These are phyloP conservation scores for Fusarium cicatricum DNA, from an alignment of 2,329 filamentous ascomycete genomes.

Conservation along the genomic window DNA sequence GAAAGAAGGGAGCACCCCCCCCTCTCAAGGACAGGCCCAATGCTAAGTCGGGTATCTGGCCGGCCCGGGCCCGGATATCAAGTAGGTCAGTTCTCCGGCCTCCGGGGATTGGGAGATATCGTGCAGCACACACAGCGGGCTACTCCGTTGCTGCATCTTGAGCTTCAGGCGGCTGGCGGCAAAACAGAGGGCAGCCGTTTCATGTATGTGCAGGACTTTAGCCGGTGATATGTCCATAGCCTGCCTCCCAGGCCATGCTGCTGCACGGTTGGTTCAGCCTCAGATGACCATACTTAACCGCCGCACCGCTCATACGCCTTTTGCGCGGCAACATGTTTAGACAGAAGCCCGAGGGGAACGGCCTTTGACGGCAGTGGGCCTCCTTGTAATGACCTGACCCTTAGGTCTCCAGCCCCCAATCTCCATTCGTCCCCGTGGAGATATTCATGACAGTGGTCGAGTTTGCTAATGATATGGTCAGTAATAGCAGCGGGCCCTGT, in stretches of 20 bases:
- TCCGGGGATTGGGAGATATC: too few relatives aligned
- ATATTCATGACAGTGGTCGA: background rate
- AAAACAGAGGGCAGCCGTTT: background rate
- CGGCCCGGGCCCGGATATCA: slow-evolving; percentile 25
- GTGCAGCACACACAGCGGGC: too few relatives aligned
- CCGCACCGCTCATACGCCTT: background rate
- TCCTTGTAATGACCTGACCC: background rate
- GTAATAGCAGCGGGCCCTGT: slow-evolving; percentile 2
- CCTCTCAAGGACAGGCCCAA: background rate
- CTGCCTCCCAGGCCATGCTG: background rate
- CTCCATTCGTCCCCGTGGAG: background rate
- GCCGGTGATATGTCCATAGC: background rate
- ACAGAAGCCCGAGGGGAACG: background rate
- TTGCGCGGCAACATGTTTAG: background rate
- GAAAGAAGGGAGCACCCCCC: background rate
- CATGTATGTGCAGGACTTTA: background rate
- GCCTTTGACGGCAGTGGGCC: background rate
- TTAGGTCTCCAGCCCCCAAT: too few relatives aligned
- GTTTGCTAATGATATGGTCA: background rate
- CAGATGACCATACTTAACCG: slow-evolving; percentile 24
- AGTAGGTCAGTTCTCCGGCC: too few relatives aligned
- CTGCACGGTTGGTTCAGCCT: slow-evolving; percentile 1
- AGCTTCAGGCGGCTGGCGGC: too few relatives aligned
- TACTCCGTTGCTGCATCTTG: too few relatives aligned
- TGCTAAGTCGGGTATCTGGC: slow-evolving; percentile 10